Percentiles rank a stretch among this genome's conserved stretches.
Evolutionary conservation across 768 basidiomycete genomes (phyloP).

Genomic region (Filobasidium floriforme): DNA sequence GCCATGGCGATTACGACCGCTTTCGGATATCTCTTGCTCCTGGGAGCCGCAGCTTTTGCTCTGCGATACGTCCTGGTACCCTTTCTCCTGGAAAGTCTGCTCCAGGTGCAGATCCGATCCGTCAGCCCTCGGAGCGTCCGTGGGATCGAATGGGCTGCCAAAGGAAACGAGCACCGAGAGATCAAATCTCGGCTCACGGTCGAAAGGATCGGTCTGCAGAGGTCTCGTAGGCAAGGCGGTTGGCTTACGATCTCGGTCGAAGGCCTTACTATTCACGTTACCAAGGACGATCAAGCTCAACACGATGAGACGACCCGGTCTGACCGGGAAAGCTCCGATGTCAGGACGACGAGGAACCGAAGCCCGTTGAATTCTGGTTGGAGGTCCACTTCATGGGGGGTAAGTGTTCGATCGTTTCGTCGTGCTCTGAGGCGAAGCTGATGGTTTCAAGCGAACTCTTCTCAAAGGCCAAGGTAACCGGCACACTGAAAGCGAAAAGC

Average conservation of each 20-base stretch:
- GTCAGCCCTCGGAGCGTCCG: conserved; percentile 23
- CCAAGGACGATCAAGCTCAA: background rate
- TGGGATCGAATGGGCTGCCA: conserved; percentile 34
- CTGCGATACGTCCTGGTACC: conserved; percentile 27
- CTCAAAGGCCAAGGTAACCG: background rate
- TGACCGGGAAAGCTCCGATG: background rate
- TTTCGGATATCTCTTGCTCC: background rate
- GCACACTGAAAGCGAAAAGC: background rate
- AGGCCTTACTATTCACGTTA: conserved; percentile 26
- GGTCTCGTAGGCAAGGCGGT: conserved; percentile 20
- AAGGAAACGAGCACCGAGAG: background rate
- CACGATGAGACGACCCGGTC: background rate
- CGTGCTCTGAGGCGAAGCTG: background rate
- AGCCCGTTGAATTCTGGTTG: background rate
- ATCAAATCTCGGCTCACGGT: conserved; percentile 28
- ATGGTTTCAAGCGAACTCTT: background rate
- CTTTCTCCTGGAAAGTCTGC: conserved; percentile 19
- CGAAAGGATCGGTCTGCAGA: conserved; percentile 28
- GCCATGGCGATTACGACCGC: background rate
- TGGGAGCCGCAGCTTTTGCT: background rate
- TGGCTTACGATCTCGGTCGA: conserved; percentile 25
- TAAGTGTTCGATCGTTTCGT: background rate
- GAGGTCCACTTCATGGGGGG: conserved; percentile 1
- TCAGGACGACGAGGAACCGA: conserved; percentile 2
- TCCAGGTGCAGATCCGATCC: conserved; percentile 19